These are phyloP conservation scores for Camptophora hylomeconis DNA, from an alignment of 2,329 filamentous ascomycete genomes.

Conservation along the genomic window DNA sequence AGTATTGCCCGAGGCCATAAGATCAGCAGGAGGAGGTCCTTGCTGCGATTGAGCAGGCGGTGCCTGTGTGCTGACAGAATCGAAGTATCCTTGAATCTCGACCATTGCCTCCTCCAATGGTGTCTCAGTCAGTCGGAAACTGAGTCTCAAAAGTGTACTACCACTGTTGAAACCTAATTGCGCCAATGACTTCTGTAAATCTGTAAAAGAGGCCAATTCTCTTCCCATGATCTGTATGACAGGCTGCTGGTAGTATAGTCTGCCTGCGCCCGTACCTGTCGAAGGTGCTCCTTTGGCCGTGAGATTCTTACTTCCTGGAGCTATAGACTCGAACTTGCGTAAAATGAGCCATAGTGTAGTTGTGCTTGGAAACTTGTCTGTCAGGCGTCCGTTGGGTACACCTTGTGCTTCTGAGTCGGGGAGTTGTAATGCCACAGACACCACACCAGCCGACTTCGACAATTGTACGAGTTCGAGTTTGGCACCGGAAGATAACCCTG, in stretches of 20 bases:
- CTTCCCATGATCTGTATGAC: constrained; percentile 72
- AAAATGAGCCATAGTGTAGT: constrained; percentile 81
- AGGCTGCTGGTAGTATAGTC: constrained; percentile 79
- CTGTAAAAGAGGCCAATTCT: constrained; percentile 61
- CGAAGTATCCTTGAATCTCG: constrained; percentile 49
- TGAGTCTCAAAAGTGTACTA: constrained; percentile 63
- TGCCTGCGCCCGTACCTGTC: constrained; percentile 49
- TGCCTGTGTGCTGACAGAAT: constrained; percentile 10
- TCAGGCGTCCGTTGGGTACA: constrained; percentile 53
- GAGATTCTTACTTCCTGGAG: constrained; percentile 56
- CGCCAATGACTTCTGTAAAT: constrained; percentile 77
- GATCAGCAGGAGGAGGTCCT: constrained; percentile 4
- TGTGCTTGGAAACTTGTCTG: constrained; percentile 77
- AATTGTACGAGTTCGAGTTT: constrained; percentile 84
- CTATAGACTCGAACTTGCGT: constrained; percentile 74
- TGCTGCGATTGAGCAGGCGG: constrained; percentile 17
- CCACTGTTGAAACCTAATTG: constrained; percentile 81
- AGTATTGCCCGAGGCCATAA: constrained; percentile 2
- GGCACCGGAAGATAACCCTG: constrained; percentile 70
- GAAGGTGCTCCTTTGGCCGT: constrained; percentile 69
- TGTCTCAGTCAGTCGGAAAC: constrained; percentile 61
- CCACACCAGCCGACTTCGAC: constrained; percentile 70
- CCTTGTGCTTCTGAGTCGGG: constrained; percentile 55
- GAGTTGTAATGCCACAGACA: constrained; percentile 80
- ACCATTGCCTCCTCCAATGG: constrained; percentile 76